Percentiles rank a stretch among this genome's conserved stretches.
These are phyloP conservation scores for Saposhnikovia divaricata DNA, from an alignment of 129 eudicot genomes.

Conservation along the genomic window DNA sequence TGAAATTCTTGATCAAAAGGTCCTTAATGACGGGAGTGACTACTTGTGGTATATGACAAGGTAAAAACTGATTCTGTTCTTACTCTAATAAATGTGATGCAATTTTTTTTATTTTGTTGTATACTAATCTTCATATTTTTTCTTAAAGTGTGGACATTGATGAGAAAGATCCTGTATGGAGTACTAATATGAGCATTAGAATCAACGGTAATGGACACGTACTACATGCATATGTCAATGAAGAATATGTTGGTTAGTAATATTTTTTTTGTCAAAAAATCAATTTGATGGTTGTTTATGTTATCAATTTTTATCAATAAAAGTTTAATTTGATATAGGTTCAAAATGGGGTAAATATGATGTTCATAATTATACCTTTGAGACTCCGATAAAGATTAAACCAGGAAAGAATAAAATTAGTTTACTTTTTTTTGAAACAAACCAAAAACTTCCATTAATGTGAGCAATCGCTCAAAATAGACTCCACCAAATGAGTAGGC, in stretches of 20 bases:
- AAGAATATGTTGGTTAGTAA: conserved; percentile 39
- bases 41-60: conserved; percentile 80
- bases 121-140: not conserved
- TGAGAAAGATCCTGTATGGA: conserved; percentile 41
- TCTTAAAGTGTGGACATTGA: conserved; percentile 28
- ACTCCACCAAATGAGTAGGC: no score
- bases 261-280: not conserved
- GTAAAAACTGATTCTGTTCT: conserved; percentile 13
- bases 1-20: conserved; percentile 51
- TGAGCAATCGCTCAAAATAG: no score
- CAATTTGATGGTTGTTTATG: not conserved
- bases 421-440: no score
- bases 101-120: not conserved
- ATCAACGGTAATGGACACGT: conserved; percentile 53
- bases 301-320: not conserved
- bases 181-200: conserved; percentile 41
- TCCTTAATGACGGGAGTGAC: conserved; percentile 42
- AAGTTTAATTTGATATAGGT: conserved; percentile 10
- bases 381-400: conserved; percentile 26
- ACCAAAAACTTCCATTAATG: no score
- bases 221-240: conserved; percentile 55
- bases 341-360: conserved; percentile 32
- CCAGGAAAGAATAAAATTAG: conserved; percentile 41
- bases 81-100: not conserved
- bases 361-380: conserved; percentile 24